Evolutionary conservation across 1,284 basidiomycete species (phyloP), one percentile per base, ranked within the genome.

Genomic region (Ustilago trichophora): DNA sequence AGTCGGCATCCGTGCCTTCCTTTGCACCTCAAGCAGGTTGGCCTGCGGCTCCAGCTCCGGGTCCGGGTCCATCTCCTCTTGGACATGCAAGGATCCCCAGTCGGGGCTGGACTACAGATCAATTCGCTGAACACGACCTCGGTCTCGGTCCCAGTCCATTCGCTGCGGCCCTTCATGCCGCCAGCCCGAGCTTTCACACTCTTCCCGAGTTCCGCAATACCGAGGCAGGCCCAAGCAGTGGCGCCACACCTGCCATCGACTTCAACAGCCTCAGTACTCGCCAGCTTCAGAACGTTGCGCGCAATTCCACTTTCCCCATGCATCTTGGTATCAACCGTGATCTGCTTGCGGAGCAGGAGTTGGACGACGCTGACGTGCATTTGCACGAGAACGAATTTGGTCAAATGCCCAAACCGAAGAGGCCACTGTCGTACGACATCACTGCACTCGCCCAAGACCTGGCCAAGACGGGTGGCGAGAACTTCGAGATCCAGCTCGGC

Each of bases 261-360:
- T 60, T 59, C 48, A 56, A 60, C 49, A 46, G 35, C 31, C 62
- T 75, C 27, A 66, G 42, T 27, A 76, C 75, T 13, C 48, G 60
- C 19, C 73, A 76, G 50, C 62, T 76, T 11, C 75, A 76, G 58
- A 58, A 52, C 15, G 31, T 75, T 16, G 75, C 75, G 11, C 53
- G 68, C 27, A 55, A 67, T 12, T 45, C 59, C 6, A 63, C 59
- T 0, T 75, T 76, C 40, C 70, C 73, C 3, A 66, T 63, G 37
- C 52, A 63, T 22, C 72, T 69, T 31, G 75, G 73, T 51, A 72
- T 75, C 50, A 63, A 57, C 15, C 62, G 59, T 12, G 52, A 63
- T 36, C 49, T 63, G 3, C 53, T 64, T 7, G 59, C 57, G 32
- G 48, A 59, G 13, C 51, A 62, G 38, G 60, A 37, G 25, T 16